Evolutionary conservation across 352 stramenopile genomes (phyloP), one percentile per base, ranked within the genome.

Genomic region (Phytophthora sojae): DNA sequence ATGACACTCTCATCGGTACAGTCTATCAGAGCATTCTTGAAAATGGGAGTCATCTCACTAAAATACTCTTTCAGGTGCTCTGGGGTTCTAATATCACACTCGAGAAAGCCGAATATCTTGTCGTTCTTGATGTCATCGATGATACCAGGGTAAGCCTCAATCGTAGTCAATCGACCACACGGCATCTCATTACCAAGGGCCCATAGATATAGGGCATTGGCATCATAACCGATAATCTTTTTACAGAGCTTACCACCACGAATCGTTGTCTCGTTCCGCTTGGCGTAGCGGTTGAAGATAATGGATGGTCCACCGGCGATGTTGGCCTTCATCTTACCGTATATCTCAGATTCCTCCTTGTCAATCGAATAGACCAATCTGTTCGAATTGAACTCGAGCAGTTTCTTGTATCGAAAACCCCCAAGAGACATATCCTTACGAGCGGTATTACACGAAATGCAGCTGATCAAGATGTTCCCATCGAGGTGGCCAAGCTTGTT

Each of bases 1-100:
- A 56, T 56, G 11, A 56, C 23, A 56, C 25, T 56, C 50, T 56
- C 9, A 21, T 56, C 25, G 15, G 1, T 19, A 19, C 50, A 39
- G 17, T 56, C 25, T 12, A 56, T 56, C 2, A 37, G 9, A 1
- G 14, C 25, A 23, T 35, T 56, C 15, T 56, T 56, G 25, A 80
- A 83, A 2, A 80, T 76, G 11, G 72, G 68, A 0, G 57, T 72
- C 72, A 80, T 26, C 35, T 42, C 35, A 17, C 35, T 15, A 4
- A 42, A 42, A 4, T 42, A 42, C 1, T 42, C 0, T 3, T 52
- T 52, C 0, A 52, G 6, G 45, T 52, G n/a, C 0, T 52, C 45
- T 11, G 45, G 45, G 0, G 45, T 52, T 2, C n/a, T n/a, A 14
- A 52, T 52, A 26, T 52, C 45, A 17, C 45, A 52, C 21, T 52